phyloP scores from a whole-genome alignment of 164 flowering plant species.

The Protea cynaroides region DNA sequence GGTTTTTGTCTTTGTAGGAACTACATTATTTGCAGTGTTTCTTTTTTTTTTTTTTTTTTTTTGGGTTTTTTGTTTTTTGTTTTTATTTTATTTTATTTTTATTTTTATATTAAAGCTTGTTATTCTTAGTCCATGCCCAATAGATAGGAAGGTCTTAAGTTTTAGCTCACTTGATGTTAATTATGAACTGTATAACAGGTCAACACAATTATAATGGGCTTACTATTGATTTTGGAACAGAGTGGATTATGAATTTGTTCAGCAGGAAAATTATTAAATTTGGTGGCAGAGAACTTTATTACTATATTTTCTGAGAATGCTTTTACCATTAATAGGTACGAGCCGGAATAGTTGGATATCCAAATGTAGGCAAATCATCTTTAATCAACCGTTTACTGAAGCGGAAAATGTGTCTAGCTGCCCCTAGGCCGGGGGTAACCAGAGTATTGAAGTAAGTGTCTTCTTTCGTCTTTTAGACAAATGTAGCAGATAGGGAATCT shows the following conservation, averaged over 20 bases:
- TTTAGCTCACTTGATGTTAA: too few species aligned
- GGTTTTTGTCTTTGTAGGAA: too few species aligned
- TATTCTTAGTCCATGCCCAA: too few species aligned
- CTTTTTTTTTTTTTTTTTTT: neutral
- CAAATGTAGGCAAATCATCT: slow-evolving; percentile 99
- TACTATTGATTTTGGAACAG: too few species aligned
- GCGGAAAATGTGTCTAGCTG: slow-evolving; percentile 90
- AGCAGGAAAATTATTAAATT: neutral
- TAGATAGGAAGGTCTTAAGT: too few species aligned
- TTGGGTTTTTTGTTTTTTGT: too few species aligned
- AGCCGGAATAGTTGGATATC: slow-evolving; percentile 97
- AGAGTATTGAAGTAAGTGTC: slow-evolving; percentile 70
- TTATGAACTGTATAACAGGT: too few species aligned
- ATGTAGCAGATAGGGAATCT: neutral
- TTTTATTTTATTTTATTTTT: too few species aligned
- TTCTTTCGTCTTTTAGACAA: neutral
- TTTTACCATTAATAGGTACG: slow-evolving; percentile 52
- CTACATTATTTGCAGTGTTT: too few species aligned
- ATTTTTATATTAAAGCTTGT: too few species aligned
- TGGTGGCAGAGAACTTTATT: neutral
- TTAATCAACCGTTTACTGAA: slow-evolving; percentile 90
- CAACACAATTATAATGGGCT: too few species aligned
- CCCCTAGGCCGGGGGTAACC: slow-evolving; percentile 97
- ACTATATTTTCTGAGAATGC: neutral
- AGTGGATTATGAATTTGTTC: too few species aligned